These are phyloP conservation scores for Aquanectria penicillioides DNA, from an alignment of 2,329 filamentous ascomycete species.

Conservation along the genomic window DNA sequence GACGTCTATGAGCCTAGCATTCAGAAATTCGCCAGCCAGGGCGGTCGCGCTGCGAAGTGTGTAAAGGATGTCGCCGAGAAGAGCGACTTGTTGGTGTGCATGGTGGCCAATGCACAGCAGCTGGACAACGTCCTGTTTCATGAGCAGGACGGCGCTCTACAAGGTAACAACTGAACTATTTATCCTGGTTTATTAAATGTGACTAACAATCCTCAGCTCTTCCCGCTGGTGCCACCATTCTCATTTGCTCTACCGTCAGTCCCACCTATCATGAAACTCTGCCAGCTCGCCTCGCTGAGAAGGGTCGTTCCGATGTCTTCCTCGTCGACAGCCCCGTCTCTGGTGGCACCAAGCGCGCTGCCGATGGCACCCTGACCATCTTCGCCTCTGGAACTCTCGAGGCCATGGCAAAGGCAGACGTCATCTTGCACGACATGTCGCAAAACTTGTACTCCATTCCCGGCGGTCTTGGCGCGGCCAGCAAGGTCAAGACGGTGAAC, in stretches of 20 bases:
- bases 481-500: constrained; percentile 75
- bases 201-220: not conserved
- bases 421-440: constrained; percentile 71
- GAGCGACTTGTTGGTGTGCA: constrained; percentile 9
- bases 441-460: constrained; percentile 70
- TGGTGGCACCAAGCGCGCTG: constrained; percentile 53
- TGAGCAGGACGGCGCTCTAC: not conserved
- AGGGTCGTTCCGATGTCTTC: not conserved
- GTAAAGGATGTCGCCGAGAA: not conserved
- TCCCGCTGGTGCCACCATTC: not conserved
- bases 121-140: constrained; percentile 11
- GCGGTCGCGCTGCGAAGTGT: not conserved
- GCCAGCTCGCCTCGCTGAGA: not conserved
- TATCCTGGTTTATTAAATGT: not conserved
- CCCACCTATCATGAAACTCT: constrained; percentile 3
- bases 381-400: constrained; percentile 72
- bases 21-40: not conserved
- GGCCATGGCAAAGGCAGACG: constrained; percentile 65
- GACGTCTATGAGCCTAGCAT: constrained; percentile 15
- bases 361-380: constrained; percentile 74
- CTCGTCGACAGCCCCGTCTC: constrained; percentile 51
- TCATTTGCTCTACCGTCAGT: constrained; percentile 16
- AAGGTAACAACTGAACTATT: not conserved
- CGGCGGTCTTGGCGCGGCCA: constrained; percentile 70
- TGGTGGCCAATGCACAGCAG: constrained; percentile 24